Evolutionary conservation across 768 basidiomycete genomes (phyloP), one percentile per base, ranked within the genome.

Genomic region (Termitomyces sp.): DNA sequence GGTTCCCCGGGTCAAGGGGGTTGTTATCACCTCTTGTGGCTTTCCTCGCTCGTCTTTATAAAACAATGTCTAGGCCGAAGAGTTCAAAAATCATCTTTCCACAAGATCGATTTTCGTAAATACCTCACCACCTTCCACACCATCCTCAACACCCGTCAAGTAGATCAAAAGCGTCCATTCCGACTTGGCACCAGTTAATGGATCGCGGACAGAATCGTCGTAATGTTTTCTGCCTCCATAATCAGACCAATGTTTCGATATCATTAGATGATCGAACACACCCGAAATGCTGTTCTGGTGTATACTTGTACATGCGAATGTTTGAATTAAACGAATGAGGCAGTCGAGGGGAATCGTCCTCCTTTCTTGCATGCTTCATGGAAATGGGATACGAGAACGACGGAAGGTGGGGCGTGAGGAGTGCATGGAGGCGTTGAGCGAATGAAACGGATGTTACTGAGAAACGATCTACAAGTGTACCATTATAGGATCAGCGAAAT

Each of bases 161-260:
- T 91, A 91, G 27, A 91, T 77, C 27, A 92, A 70, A 39, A 91
- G 69, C 0, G 90, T 92, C 89, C 90, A 91, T 68, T 90, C 88
- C 36, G 86, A 88, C 67, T 80, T 82, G 1, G 80, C 77, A 4
- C 85, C 85, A 7, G 86, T 85, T 54, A 75, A 66, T 4, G 77
- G 57, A 66, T 88, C 87, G 8, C 77, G 76, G 30, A 88, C 83
- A 20, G 84, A 82, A 65, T 89, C 88, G 62, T 91, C 89, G 64
- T 90, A 91, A 68, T 91, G 89, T 15, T 83, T 81, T 22, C 80
- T 81, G 44, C 9, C 44, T 16, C 34, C 15, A 8, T 31, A 9
- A 22, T 59, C 46, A 54, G 37, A 36, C 15, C 22, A 30, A 37
- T 31, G 11, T 4, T 34, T 44, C 30, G 4, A 42, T 4, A 37